Base-by-base conservation (phyloP, 2,329 filamentous ascomycete genomes). In the Fusarium abutilonis region DNA sequence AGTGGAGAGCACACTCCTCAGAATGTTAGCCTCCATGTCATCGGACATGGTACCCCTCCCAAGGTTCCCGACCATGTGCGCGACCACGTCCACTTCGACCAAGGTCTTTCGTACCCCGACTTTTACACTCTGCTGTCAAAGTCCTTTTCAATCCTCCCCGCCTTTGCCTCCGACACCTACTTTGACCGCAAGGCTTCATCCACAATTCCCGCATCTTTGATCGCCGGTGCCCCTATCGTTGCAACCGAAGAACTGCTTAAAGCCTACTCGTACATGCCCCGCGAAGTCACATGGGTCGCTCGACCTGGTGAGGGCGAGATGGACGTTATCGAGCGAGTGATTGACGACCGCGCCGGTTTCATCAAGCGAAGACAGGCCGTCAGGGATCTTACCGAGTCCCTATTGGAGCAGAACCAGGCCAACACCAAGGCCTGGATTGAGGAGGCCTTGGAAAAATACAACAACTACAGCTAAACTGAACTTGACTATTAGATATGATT, bases 131-230 rank as follows among this genome's bases (percentile, higher is more conserved):
- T 64, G 1, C 38, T 68, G 34, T 66, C 66, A 26, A 59, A 47
- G 26, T 56, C 67, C 17, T 69, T 68, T 48, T 48, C 66, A 15
- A 29, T 70, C 13, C 55, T 72, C 9, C 70, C 70, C 8, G 68
- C 59, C 9, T 72, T 72, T 48, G 70, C 70, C n/a, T 63, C 65
- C 6, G 61, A 71, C 3, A 54, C 59, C 23, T 72, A 72, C 54
- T 63, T 60, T 28, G 70, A 72, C 44, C 70, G 69, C 46, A 72
- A 72, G 58, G 70, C 70, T 9, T 72, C 70, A 9, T 72, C 70
- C 10, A 70, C 68, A 7, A 63, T 72, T 11, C 70, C 70, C 29
- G 70, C 70, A 10, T 58, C 70, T 3, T 28, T 72, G 32, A 72
- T 72, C 31, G 70, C 70, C 13, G 70, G 70, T 19, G 68, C 64